These are phyloP conservation scores for Bipolaris oryzae DNA, from an alignment of 2,329 filamentous ascomycete genomes.

Conservation along the genomic window DNA sequence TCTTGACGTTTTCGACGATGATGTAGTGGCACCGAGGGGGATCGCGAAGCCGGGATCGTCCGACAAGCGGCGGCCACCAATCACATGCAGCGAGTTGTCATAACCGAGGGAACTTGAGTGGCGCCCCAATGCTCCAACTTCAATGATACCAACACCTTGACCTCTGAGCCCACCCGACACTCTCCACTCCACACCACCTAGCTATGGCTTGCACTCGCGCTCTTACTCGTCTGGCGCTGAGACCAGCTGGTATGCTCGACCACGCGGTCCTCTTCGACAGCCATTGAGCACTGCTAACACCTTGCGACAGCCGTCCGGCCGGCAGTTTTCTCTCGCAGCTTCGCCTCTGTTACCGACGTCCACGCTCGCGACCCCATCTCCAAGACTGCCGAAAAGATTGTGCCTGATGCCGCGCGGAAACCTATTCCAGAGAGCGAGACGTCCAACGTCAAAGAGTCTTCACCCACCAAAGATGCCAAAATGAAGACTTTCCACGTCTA, in stretches of 20 bases:
- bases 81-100: constrained; percentile 16
- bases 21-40: constrained; percentile 17
- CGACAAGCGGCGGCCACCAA: constrained; percentile 14
- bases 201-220: constrained; percentile 49
- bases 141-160: constrained; percentile 36
- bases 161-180: constrained; percentile 27
- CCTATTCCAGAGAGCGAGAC: constrained; percentile 59
- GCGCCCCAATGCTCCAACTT: constrained; percentile 22
- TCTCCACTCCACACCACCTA: constrained; percentile 32
- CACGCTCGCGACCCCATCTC: constrained; percentile 42
- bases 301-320: constrained; percentile 40
- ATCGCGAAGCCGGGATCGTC: constrained; percentile 21
- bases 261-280: constrained; percentile 2
- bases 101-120: constrained; percentile 24
- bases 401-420: constrained; percentile 32
- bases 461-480: constrained; percentile 61
- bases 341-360: constrained; percentile 47
- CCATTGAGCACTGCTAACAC: constrained; percentile 38
- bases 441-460: constrained; percentile 66
- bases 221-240: constrained; percentile 46
- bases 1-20: constrained; percentile 22
- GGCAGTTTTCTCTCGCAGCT: constrained; percentile 46
- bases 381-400: constrained; percentile 39
- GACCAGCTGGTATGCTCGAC: constrained; percentile 43
- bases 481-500: constrained; percentile 99